Percentiles rank a stretch among this genome's conserved stretches.
These are phyloP conservation scores for Dentipellis fragilis DNA, from an alignment of 768 basidiomycete species.

Conservation along the genomic window DNA sequence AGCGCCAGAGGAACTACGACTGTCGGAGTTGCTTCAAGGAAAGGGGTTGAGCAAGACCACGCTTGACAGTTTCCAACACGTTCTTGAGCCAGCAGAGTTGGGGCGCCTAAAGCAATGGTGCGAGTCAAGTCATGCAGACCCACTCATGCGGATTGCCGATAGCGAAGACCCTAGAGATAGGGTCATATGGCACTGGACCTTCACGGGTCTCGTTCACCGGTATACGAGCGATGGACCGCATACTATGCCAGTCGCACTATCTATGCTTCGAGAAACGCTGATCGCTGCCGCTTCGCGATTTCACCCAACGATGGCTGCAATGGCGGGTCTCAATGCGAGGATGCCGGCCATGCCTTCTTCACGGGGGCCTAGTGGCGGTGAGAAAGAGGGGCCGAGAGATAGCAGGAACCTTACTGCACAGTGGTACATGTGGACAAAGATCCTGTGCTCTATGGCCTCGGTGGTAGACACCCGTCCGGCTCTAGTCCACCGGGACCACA, in stretches of 20 bases:
- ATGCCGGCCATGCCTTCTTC: conserved; percentile 37
- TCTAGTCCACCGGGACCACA: conserved; percentile 51
- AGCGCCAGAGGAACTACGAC: conserved; percentile 20
- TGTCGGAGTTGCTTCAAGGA: conserved; percentile 47
- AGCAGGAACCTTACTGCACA: conserved; percentile 56
- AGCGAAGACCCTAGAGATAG: conserved; percentile 59
- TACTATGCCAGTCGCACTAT: conserved; percentile 32
- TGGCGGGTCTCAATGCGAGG: conserved; percentile 60
- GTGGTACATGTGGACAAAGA: conserved; percentile 78
- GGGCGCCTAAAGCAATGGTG: conserved; percentile 60
- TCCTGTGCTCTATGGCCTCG: conserved; percentile 74
- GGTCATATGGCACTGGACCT: conserved; percentile 66
- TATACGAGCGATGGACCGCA: conserved; percentile 31
- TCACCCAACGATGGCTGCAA: conserved; percentile 59
- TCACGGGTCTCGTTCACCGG: conserved; percentile 49
- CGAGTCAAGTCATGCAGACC: conserved; percentile 42
- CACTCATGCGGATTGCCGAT: conserved; percentile 60
- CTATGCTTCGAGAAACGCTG: conserved; percentile 50
- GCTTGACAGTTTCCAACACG: conserved; percentile 54
- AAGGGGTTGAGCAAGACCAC: conserved; percentile 34
- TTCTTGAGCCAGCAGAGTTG: conserved; percentile 51
- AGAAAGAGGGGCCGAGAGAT: conserved; percentile 49
- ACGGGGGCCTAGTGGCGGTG: conserved; percentile 29
- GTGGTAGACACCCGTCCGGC: conserved; percentile 51
- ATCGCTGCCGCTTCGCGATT: conserved; percentile 62